Percentiles rank a stretch among this genome's conserved stretches.
Conservation (phyloP, 2,329 filamentous ascomycete species). For the Macrophomina phaseolina region DNA sequence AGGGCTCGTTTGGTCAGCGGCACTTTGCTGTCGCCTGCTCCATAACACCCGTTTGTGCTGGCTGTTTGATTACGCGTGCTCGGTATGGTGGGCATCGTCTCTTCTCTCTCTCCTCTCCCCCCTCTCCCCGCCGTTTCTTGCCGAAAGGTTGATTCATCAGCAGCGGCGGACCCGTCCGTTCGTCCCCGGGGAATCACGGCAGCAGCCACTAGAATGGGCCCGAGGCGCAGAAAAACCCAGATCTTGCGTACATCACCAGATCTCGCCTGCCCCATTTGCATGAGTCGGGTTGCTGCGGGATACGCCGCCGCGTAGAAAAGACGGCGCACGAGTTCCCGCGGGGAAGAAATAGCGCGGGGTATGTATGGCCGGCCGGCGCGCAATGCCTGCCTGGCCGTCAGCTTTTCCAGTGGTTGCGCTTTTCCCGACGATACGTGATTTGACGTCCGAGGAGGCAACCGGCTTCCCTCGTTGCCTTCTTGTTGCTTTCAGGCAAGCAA, state of each 20-base stretch:
- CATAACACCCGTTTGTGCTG: too few species aligned
- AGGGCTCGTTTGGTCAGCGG: too few species aligned
- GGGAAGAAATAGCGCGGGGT: slow-evolving; percentile 4
- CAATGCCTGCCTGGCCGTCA: background rate
- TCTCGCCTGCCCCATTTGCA: slow-evolving; percentile 8
- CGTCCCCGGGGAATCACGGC: too few species aligned
- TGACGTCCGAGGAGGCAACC: background rate
- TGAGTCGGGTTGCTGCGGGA: slow-evolving; percentile 1
- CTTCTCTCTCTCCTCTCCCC: too few species aligned
- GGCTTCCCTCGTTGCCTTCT: background rate
- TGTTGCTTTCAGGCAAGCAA: background rate
- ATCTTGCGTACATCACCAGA: slow-evolving; percentile 8
- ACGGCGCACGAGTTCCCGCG: background rate
- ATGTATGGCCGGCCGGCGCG: background rate
- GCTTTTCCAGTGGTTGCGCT: background rate
- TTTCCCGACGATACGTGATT: background rate
- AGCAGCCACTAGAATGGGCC: background rate
- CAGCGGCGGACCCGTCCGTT: too few species aligned
- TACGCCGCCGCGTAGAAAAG: background rate
- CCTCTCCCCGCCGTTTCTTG: too few species aligned
- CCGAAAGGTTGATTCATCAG: too few species aligned
- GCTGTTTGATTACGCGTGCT: too few species aligned
- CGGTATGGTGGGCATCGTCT: too few species aligned
- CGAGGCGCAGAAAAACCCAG: background rate
- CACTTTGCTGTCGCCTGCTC: too few species aligned